Conservation (phyloP, 2,329 filamentous ascomycete species). For the Fusarium succisae region DNA sequence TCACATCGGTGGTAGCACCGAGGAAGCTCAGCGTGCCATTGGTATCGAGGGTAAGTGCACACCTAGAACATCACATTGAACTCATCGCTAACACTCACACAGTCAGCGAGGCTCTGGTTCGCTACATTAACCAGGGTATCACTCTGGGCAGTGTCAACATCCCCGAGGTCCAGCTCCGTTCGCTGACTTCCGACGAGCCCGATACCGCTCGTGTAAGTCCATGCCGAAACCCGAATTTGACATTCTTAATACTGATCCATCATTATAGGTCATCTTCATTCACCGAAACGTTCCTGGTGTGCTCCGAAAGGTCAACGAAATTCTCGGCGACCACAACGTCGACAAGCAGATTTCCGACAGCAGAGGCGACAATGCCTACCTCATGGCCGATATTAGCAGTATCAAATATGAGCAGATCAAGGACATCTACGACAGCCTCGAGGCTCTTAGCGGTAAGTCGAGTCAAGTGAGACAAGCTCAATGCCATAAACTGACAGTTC, state of each 20-base stretch:
- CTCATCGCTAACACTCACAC: slow-evolving; percentile 18
- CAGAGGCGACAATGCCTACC: slow-evolving; percentile 91
- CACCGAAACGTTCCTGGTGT: slow-evolving; percentile 98
- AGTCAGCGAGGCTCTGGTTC: slow-evolving; percentile 86
- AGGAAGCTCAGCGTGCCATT: slow-evolving; percentile 96
- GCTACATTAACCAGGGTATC: slow-evolving; percentile 94
- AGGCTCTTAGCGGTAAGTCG: slow-evolving; percentile 78
- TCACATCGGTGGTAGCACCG: slow-evolving; percentile 96
- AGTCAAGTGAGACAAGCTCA: not conserved
- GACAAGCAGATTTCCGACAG: slow-evolving; percentile 99
- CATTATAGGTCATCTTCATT: slow-evolving; percentile 82
- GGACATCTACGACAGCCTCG: slow-evolving; percentile 83
- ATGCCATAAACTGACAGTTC: slow-evolving; percentile 20
- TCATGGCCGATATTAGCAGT: slow-evolving; percentile 97
- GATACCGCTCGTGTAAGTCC: slow-evolving; percentile 79
- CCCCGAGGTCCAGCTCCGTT: slow-evolving; percentile 91
- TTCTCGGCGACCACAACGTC: slow-evolving; percentile 94
- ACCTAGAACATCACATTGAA: not conserved
- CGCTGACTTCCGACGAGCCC: slow-evolving; percentile 87
- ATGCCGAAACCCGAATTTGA: not conserved
- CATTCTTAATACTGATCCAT: slow-evolving; percentile 20
- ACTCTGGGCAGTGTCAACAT: slow-evolving; percentile 95
- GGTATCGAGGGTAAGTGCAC: slow-evolving; percentile 75
- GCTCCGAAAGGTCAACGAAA: slow-evolving; percentile 92
- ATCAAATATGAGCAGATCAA: slow-evolving; percentile 85